Conservation (phyloP, 306 rosid species). For the Rosa multiflora region DNA sequence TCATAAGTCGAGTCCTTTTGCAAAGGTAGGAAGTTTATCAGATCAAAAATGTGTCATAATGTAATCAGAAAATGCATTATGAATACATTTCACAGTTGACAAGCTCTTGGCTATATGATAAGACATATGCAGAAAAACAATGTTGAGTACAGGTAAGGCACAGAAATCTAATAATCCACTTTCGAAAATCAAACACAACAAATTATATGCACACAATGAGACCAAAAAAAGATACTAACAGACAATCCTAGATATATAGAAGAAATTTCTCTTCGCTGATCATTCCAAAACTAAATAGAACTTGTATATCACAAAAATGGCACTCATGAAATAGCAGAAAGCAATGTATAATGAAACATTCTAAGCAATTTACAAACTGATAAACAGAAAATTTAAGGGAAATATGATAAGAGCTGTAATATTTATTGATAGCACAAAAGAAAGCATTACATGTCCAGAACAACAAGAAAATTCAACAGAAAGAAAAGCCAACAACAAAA, state of each 20-base stretch:
- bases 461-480: not conserved
- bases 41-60: constrained; percentile 9
- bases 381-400: not conserved
- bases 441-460: not conserved
- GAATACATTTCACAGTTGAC: not conserved
- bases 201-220: not conserved
- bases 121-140: not conserved
- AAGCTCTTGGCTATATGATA: not conserved
- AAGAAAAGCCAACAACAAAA: not conserved
- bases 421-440: not conserved
- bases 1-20: not conserved
- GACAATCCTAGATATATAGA: not conserved
- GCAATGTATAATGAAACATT: not conserved
- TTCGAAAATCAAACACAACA: not conserved
- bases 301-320: not conserved
- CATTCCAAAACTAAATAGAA: not conserved
- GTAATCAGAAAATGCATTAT: not conserved
- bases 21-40: constrained; percentile 9
- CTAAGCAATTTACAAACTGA: not conserved
- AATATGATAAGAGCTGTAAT: not conserved
- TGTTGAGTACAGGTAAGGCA: not conserved
- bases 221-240: not conserved
- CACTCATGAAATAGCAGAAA: not conserved
- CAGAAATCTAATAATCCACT: not conserved
- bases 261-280: not conserved